phyloP scores from a whole-genome alignment of 1,284 basidiomycete genomes.

The Trametes hirsuta region DNA sequence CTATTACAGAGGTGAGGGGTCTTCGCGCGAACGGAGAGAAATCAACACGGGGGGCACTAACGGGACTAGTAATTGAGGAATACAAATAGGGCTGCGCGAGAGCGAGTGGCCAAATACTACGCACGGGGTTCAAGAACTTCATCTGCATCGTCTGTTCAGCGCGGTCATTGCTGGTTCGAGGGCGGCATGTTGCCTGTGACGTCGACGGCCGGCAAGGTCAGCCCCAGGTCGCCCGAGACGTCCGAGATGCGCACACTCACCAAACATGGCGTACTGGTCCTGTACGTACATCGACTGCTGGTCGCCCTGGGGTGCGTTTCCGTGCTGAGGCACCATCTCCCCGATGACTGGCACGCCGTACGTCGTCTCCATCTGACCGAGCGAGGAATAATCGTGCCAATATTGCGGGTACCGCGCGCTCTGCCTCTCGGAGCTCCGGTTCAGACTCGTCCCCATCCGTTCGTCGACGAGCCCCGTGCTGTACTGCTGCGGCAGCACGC shows the following conservation, averaged over 20 bases:
- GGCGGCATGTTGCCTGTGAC: conserved; percentile 28
- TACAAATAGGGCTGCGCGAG: conserved; percentile 16
- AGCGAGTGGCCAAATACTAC: background rate
- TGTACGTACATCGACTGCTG: conserved; percentile 33
- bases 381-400: conserved; percentile 65
- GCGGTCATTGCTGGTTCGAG: conserved; percentile 18
- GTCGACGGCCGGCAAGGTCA: background rate
- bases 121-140: conserved; percentile 10
- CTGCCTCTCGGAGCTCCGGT: conserved; percentile 27
- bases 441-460: conserved; percentile 26
- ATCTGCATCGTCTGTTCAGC: background rate
- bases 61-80: background rate
- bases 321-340: conserved; percentile 30
- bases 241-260: conserved; percentile 26
- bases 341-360: conserved; percentile 40
- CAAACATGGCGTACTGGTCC: conserved; percentile 38
- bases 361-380: conserved; percentile 55
- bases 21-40: conserved; percentile 10
- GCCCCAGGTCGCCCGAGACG: background rate
- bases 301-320: conserved; percentile 22
- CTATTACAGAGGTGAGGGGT: conserved; percentile 20
- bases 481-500: conserved; percentile 69
- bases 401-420: conserved; percentile 51
- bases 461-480: conserved; percentile 65
- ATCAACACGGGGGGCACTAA: background rate